Conservation (phyloP, 345 rosid species). For the Geranium rotundifolium region DNA sequence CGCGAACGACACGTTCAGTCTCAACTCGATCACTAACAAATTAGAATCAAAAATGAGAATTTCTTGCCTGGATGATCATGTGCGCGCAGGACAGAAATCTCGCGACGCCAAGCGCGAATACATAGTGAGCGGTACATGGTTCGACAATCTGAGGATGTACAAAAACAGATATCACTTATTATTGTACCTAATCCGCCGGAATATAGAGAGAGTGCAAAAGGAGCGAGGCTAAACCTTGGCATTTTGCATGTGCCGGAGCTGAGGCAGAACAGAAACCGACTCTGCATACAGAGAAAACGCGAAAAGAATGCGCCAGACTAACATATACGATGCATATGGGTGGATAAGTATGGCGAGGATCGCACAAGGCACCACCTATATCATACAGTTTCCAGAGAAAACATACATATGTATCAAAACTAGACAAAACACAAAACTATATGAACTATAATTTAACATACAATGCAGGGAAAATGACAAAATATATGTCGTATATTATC, state of each 20-base stretch:
- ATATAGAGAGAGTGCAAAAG: too few species aligned
- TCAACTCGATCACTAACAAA: too few species aligned
- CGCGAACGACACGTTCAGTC: too few species aligned
- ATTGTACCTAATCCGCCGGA: too few species aligned
- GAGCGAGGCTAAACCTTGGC: slow-evolving; percentile 37
- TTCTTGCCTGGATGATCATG: slow-evolving; percentile 57
- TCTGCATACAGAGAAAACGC: slow-evolving; percentile 58
- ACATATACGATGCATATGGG: slow-evolving; percentile 16
- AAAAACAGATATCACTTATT: background rate
- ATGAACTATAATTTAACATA: too few species aligned
- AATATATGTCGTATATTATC: too few species aligned
- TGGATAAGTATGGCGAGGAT: slow-evolving; percentile 42
- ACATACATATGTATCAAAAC: too few species aligned
- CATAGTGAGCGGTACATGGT: slow-evolving; percentile 77
- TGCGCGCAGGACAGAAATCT: slow-evolving; percentile 73
- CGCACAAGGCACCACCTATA: slow-evolving; percentile 50
- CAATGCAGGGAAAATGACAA: too few species aligned
- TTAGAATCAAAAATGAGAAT: too few species aligned
- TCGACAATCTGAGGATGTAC: slow-evolving; percentile 53
- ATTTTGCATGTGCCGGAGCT: slow-evolving; percentile 79
- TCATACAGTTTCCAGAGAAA: too few species aligned
- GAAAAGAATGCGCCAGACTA: slow-evolving; percentile 31
- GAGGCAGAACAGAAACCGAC: slow-evolving; percentile 75
- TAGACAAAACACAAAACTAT: too few species aligned
- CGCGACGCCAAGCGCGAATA: slow-evolving; percentile 66